Evolutionary conservation across 768 basidiomycete genomes (phyloP).

Genomic region (Nidula microcarpa): DNA sequence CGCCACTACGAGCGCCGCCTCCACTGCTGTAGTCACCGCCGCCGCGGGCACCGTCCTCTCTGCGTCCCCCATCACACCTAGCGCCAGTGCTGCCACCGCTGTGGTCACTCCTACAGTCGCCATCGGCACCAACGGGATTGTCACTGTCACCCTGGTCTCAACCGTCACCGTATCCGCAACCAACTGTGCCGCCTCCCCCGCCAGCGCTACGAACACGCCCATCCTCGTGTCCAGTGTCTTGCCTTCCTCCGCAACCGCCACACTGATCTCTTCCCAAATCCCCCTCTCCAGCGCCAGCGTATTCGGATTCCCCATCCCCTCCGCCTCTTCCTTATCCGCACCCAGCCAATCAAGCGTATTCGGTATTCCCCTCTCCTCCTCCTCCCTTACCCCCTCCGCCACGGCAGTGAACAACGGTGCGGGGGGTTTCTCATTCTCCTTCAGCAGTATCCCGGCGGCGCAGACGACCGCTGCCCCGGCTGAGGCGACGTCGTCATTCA

Average conservation of each 20-base stretch:
- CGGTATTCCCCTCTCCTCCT: conserved; percentile 4
- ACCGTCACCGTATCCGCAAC: conserved; percentile 22
- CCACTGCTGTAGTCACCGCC: conserved; percentile 4
- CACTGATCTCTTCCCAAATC: background rate
- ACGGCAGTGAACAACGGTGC: conserved; percentile 4
- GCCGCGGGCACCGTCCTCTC: conserved; percentile 6
- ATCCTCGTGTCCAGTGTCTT: conserved; percentile 1
- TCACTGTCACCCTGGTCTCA: conserved; percentile 30
- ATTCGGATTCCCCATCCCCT: too few species aligned
- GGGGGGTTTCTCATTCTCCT: background rate
- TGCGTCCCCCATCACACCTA: conserved; percentile 6
- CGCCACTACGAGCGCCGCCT: conserved; percentile 2
- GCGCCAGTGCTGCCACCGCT: conserved; percentile 7
- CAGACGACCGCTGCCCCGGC: background rate
- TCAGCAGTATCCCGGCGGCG: background rate
- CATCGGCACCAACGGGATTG: conserved; percentile 26
- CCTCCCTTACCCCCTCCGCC: conserved; percentile 4
- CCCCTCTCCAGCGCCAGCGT: too few species aligned
- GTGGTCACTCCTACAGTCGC: conserved; percentile 20
- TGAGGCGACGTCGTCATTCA: background rate
- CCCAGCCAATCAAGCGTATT: background rate
- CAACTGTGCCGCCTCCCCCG: conserved; percentile 12
- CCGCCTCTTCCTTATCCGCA: background rate
- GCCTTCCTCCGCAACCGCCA: background rate
- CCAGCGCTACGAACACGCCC: conserved; percentile 5